Evolutionary conservation across 2,329 filamentous ascomycete species (phyloP).

Genomic region (Aspergillus quadrilineatus): DNA sequence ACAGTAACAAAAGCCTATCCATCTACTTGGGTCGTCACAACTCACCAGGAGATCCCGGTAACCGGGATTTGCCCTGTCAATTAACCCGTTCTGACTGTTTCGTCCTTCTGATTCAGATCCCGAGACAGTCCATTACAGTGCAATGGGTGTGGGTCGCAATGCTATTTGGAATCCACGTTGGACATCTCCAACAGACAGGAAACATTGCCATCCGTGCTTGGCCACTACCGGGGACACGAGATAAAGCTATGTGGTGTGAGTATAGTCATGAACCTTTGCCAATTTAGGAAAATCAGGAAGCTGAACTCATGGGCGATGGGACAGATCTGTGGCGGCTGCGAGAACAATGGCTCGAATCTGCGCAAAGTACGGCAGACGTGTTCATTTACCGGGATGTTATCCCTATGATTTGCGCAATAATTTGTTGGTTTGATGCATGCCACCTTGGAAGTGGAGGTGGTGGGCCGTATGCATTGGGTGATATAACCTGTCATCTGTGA

Average conservation of each 20-base stretch:
- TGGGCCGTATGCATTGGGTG: constrained; percentile 13
- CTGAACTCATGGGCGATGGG: background rate
- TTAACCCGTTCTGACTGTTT: constrained; percentile 20
- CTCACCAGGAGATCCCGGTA: constrained; percentile 21
- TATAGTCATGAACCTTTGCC: background rate
- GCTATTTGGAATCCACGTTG: constrained; percentile 22
- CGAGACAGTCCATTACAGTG: constrained; percentile 3
- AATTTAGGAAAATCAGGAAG: background rate
- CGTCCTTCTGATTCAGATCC: constrained; percentile 10
- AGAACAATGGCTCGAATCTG: constrained; percentile 4
- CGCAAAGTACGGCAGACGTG: constrained; percentile 6
- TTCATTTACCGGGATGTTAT: background rate
- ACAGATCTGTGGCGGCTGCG: background rate
- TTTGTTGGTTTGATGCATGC: constrained; percentile 4
- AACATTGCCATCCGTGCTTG: constrained; percentile 8
- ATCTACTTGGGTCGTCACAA: constrained; percentile 11
- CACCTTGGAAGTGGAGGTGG: constrained; percentile 4
- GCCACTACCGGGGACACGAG: constrained; percentile 9
- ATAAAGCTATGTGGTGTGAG: constrained; percentile 10
- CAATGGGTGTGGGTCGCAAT: background rate
- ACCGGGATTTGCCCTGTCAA: constrained; percentile 23
- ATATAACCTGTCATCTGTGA: constrained; percentile 32
- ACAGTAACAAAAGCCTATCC: constrained; percentile 18
- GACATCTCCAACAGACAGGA: constrained; percentile 18
- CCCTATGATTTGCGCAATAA: constrained; percentile 5